These are phyloP conservation scores for Cinnamomum chago DNA, from an alignment of 164 flowering plant species.

Conservation along the genomic window DNA sequence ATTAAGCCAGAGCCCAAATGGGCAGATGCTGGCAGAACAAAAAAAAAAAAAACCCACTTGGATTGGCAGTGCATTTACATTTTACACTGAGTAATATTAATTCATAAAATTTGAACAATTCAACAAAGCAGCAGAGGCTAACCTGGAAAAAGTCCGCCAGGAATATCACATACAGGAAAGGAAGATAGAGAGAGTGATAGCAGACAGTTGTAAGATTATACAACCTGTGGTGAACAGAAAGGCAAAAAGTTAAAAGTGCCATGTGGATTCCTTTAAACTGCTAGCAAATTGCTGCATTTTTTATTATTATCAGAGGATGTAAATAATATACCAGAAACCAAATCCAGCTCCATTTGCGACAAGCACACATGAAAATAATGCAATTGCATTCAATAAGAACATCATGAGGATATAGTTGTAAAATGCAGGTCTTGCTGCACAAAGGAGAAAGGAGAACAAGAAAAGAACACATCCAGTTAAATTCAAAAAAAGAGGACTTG, in stretches of 20 bases:
- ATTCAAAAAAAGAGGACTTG: too few relatives aligned
- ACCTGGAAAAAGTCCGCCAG: slow-evolving; percentile 96
- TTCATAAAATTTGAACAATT: background rate
- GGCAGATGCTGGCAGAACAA: too few relatives aligned
- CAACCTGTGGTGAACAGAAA: slow-evolving; percentile 47
- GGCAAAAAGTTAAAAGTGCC: background rate
- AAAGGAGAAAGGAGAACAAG: slow-evolving; percentile 2
- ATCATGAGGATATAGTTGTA: slow-evolving; percentile 60
- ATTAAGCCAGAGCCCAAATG: too few relatives aligned
- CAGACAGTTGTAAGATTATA: slow-evolving; percentile 49
- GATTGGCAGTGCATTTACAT: background rate
- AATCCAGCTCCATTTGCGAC: slow-evolving; percentile 49
- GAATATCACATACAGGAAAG: slow-evolving; percentile 67
- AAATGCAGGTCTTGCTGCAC: slow-evolving; percentile 79
- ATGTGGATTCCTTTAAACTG: background rate
- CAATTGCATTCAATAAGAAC: slow-evolving; percentile 50
- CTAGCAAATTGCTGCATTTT: background rate
- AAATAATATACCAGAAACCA: slow-evolving; percentile 54
- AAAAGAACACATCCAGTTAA: slow-evolving; percentile 2
- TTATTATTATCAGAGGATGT: background rate
- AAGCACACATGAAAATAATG: slow-evolving; percentile 51
- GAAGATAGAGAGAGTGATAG: slow-evolving; percentile 82
- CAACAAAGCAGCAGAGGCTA: background rate
- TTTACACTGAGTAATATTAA: background rate
- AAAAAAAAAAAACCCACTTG: too few relatives aligned